phyloP scores from a whole-genome alignment of 164 flowering plant genomes.

The Vitis riparia region DNA sequence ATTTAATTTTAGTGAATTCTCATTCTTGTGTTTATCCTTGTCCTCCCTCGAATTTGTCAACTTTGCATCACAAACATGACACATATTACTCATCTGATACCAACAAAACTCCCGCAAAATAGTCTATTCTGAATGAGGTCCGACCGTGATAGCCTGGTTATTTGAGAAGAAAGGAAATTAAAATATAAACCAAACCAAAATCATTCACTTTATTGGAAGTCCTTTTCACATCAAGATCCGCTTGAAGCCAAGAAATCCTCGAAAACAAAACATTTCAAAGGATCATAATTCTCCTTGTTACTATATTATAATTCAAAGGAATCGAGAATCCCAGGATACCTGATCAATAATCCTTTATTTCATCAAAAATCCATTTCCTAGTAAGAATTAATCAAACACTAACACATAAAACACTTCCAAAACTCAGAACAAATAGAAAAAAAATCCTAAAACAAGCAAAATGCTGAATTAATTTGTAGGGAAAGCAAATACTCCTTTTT shows the following conservation, averaged over 20 bases:
- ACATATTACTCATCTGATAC: slow-evolving; percentile 40
- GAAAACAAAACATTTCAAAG: not conserved
- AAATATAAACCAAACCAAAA: not conserved
- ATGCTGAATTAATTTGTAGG: not conserved
- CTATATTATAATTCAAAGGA: not conserved
- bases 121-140: not conserved
- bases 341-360: not conserved
- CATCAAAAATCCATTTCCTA: not conserved
- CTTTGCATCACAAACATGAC: slow-evolving; percentile 35
- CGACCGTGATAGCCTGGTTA: slow-evolving; percentile 9
- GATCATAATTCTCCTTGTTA: not conserved
- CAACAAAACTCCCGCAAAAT: not conserved
- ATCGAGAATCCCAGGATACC: not conserved
- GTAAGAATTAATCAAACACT: not conserved
- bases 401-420: not conserved
- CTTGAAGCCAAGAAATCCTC: not conserved
- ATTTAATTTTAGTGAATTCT: slow-evolving; percentile 11
- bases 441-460: not conserved
- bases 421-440: not conserved
- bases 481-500: not conserved
- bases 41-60: slow-evolving; percentile 14
- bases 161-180: slow-evolving; percentile 6
- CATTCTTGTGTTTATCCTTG: slow-evolving; percentile 12
- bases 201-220: not conserved
- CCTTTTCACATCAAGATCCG: not conserved